Percentiles rank a stretch among this genome's conserved stretches.
phyloP scores from a whole-genome alignment of 2,329 filamentous ascomycete genomes.

The Pestalotiopsis sp. region DNA sequence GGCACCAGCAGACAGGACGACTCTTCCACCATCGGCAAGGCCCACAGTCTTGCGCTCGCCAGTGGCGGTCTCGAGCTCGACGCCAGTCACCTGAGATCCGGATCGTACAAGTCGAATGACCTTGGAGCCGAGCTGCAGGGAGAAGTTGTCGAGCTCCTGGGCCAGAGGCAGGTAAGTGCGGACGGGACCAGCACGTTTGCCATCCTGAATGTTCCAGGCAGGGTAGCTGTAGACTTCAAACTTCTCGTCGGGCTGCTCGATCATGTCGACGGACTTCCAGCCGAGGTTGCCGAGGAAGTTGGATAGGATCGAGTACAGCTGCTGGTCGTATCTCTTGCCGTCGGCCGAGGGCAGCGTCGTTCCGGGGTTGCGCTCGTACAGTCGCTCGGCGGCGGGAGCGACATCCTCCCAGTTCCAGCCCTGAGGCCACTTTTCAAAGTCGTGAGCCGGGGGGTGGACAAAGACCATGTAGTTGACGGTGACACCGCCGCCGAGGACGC shows the following conservation, averaged over 20 bases:
- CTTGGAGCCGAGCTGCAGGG: slow-evolving; percentile 20
- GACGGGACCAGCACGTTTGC: slow-evolving; percentile 30
- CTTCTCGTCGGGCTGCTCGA: slow-evolving; percentile 21
- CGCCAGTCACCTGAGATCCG: slow-evolving; percentile 9
- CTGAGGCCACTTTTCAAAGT: slow-evolving; percentile 19
- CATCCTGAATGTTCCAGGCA: slow-evolving; percentile 38
- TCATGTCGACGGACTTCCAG: slow-evolving; percentile 19
- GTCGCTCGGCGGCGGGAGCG: slow-evolving; percentile 19
- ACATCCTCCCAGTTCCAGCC: slow-evolving; percentile 24
- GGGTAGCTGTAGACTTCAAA: slow-evolving; percentile 21
- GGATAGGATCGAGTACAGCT: slow-evolving; percentile 19
- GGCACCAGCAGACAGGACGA: slow-evolving; percentile 25
- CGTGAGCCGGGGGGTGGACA: slow-evolving; percentile 22
- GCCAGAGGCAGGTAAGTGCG: slow-evolving; percentile 14
- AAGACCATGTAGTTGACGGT: slow-evolving; percentile 30
- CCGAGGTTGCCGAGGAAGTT: slow-evolving; percentile 20
- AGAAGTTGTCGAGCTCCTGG: slow-evolving; percentile 10
- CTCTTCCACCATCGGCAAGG: slow-evolving; percentile 24
- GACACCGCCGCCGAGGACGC: slow-evolving; percentile 35
- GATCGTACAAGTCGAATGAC: slow-evolving; percentile 20
- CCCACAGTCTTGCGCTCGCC: slow-evolving; percentile 15
- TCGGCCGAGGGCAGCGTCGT: slow-evolving; percentile 19
- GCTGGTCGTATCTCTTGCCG: slow-evolving; percentile 22
- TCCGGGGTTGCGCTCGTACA: slow-evolving; percentile 22
- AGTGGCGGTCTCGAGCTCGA: slow-evolving; percentile 17